Conservation (phyloP, 2,329 filamentous ascomycete species). For the Diplodia seriata region DNA sequence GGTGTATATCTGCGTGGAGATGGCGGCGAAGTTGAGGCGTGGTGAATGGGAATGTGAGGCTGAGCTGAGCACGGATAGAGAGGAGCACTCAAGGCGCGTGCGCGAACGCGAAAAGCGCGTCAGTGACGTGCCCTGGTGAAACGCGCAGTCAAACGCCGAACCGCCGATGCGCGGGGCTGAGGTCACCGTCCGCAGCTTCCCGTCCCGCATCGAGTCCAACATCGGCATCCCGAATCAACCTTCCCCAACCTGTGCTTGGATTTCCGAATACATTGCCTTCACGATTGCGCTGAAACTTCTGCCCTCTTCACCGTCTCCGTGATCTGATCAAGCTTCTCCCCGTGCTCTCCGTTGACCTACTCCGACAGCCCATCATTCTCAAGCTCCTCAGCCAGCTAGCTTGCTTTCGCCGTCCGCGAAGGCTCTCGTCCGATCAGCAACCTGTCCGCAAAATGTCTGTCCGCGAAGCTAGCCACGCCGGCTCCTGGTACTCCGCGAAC, state of each 20-base stretch:
- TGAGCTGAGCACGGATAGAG: slow-evolving; percentile 17
- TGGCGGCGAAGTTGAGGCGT: background rate
- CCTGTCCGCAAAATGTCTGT: slow-evolving; percentile 42
- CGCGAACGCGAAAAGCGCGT: slow-evolving; percentile 28
- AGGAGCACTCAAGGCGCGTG: slow-evolving; percentile 8
- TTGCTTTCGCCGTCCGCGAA: slow-evolving; percentile 11
- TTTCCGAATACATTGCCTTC: slow-evolving; percentile 8
- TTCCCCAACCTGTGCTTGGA: background rate
- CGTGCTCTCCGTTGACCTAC: slow-evolving; percentile 8
- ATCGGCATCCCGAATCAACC: background rate
- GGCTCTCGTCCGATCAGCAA: background rate
- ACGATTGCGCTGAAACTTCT: background rate
- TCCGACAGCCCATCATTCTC: slow-evolving; percentile 17
- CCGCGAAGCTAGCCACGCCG: slow-evolving; percentile 76
- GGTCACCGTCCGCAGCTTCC: slow-evolving; percentile 4
- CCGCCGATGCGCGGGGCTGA: slow-evolving; percentile 26
- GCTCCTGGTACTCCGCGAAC: slow-evolving; percentile 81
- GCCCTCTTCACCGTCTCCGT: background rate
- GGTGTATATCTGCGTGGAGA: background rate
- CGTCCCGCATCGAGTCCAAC: slow-evolving; percentile 4
- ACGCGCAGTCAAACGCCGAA: slow-evolving; percentile 16
- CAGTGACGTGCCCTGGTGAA: slow-evolving; percentile 30
- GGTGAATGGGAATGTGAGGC: slow-evolving; percentile 7
- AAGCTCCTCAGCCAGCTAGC: slow-evolving; percentile 13
- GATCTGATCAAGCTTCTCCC: slow-evolving; percentile 2